These are phyloP conservation scores for Coccomyxa sp. DNA, from an alignment of 139 green algal species.

Conservation along the genomic window DNA sequence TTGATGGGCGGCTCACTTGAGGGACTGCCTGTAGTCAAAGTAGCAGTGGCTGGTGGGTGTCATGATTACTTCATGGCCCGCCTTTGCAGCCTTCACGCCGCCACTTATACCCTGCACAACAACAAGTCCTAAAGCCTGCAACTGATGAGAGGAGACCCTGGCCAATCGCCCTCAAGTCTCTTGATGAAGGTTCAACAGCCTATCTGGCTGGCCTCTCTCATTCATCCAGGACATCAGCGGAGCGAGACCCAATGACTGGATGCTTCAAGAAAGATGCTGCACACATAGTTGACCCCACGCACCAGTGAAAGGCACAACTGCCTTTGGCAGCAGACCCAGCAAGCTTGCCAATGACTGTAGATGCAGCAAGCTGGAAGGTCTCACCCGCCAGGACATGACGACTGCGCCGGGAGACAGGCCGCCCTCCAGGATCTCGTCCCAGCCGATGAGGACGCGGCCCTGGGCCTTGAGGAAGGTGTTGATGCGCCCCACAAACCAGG, in stretches of 20 bases:
- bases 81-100: constrained; percentile 44
- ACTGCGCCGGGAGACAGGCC: constrained; percentile 35
- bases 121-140: too few species aligned
- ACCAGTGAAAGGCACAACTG: too few species aligned
- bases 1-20: background rate
- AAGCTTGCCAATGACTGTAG: too few species aligned
- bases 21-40: constrained; percentile 66
- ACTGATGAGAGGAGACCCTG: too few species aligned
- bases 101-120: constrained; percentile 49
- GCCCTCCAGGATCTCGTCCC: constrained; percentile 67
- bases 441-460: constrained; percentile 48
- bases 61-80: constrained; percentile 62
- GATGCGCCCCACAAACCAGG: constrained; percentile 50
- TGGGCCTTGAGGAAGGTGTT: constrained; percentile 30
- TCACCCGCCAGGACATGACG: constrained; percentile 64
- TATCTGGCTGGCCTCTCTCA: too few species aligned
- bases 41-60: constrained; percentile 64
- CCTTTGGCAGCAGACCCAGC: background rate
- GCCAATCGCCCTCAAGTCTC: too few species aligned
- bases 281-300: too few species aligned
- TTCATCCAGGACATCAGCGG: too few species aligned
- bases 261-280: too few species aligned
- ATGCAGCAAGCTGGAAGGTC: too few species aligned
- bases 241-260: too few species aligned
- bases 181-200: too few species aligned